Evolutionary conservation across 2,329 filamentous ascomycete genomes (phyloP).

Genomic region (Blastomyces percursus): DNA sequence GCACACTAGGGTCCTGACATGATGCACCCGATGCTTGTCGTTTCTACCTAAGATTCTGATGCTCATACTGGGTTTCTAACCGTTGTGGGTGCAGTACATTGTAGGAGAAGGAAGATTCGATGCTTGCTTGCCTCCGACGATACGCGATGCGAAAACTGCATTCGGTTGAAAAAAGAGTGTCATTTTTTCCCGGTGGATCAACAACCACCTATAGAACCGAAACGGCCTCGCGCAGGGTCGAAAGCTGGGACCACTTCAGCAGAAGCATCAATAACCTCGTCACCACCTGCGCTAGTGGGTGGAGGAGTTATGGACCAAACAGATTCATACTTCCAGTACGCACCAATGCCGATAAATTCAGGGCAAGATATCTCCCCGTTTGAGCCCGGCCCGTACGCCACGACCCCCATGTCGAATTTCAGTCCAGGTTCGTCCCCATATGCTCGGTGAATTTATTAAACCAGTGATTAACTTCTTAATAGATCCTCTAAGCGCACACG

Average conservation of each 20-base stretch:
- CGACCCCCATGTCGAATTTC: conserved; percentile 26
- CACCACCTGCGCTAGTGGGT: conserved; percentile 32
- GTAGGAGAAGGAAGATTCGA: conserved; percentile 83
- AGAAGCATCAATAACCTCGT: conserved; percentile 40
- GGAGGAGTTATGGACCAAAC: conserved; percentile 23
- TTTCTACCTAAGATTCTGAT: conserved; percentile 6
- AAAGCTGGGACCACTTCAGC: conserved; percentile 36
- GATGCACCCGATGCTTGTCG: background rate
- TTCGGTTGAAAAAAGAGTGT: conserved; percentile 87
- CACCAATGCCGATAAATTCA: conserved; percentile 26
- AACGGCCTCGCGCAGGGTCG: conserved; percentile 35
- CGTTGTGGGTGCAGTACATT: conserved; percentile 55
- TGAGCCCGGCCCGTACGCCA: conserved; percentile 22
- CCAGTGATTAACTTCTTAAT: conserved; percentile 11
- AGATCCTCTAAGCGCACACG: conserved; percentile 23
- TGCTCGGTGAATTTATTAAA: background rate
- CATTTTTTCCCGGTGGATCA: conserved; percentile 86
- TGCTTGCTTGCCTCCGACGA: conserved; percentile 70
- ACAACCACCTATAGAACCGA: conserved; percentile 43
- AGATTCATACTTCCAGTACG: conserved; percentile 30
- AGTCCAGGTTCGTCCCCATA: conserved; percentile 24
- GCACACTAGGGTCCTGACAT: conserved; percentile 7
- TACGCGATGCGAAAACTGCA: conserved; percentile 77
- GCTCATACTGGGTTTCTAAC: conserved; percentile 1
- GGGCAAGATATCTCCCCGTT: conserved; percentile 27